These are phyloP conservation scores for Ruellia speciosa DNA, from an alignment of 305 asterid species.

Conservation along the genomic window DNA sequence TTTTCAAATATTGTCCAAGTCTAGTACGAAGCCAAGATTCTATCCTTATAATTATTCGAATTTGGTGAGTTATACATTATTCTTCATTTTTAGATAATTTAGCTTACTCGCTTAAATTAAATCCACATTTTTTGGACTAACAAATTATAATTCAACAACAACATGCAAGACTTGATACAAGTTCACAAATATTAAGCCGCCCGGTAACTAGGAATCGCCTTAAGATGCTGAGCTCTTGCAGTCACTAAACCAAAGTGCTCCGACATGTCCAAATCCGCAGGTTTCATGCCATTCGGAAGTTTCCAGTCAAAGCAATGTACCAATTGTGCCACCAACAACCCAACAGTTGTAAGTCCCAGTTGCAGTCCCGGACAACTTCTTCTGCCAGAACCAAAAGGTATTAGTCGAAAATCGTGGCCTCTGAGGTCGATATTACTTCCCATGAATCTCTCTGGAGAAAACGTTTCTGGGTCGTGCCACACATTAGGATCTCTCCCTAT, in stretches of 20 bases:
- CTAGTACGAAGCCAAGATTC: no score
- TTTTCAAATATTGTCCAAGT: no score
- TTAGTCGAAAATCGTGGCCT: constrained; percentile 29
- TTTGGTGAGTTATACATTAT: no score
- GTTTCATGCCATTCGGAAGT: background rate
- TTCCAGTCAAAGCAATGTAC: constrained; percentile 41
- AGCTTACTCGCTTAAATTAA: no score
- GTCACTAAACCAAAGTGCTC: background rate
- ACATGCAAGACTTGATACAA: no score
- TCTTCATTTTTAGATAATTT: no score
- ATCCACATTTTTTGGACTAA: no score
- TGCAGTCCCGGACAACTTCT: constrained; percentile 38
- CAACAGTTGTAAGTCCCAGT: constrained; percentile 26
- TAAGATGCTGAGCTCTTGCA: background rate
- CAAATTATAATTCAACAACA: no score
- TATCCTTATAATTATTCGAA: no score
- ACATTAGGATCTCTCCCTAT: constrained; percentile 31
- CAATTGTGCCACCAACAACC: constrained; percentile 28
- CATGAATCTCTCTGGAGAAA: constrained; percentile 31
- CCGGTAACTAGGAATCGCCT: background rate
- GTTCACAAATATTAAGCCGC: no score
- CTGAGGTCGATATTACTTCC: constrained; percentile 20
- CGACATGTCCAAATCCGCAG: background rate
- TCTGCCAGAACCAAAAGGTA: constrained; percentile 40
- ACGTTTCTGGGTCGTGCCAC: constrained; percentile 31